Evolutionary conservation across 805 yeast species (phyloP), one percentile per base, ranked within the genome.

Genomic region (Nakazawaea wyomingensis): DNA sequence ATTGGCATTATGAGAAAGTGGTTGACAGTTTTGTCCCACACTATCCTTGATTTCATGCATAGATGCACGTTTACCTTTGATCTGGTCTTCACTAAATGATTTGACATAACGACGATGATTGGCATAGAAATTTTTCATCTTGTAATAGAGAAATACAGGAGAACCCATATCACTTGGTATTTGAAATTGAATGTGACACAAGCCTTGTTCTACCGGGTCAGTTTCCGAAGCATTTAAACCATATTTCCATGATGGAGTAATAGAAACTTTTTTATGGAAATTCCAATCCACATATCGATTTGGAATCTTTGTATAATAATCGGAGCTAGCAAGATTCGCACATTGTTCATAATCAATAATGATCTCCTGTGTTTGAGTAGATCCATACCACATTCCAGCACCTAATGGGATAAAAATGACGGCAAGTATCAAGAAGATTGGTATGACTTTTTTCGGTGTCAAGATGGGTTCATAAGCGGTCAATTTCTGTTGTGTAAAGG

Each of bases 91-190:
- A 59, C 89, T 90, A 60, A 74, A 85, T 8, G 95, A 84, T 52
- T 78, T 80, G n/a, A 89, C 97, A 58, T 85, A 93, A 52, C 95
- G 84, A 49, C 99, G 79, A 66, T 91, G 99, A 64, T 93, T 91
- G 57, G 95, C 96, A 62, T 72, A 87, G 61, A 91, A 93, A 60
- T 85, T 84, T 37, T 95, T 86, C 52, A 91, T 66, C 52, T 80
- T 79, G 66, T 91, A 91, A 64, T 84, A 93, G 48, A 88, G 57
- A 58, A 72, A 89, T 13, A 90, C 68, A 5, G 95, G 88, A 2
- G 83, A 77, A 24, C 81, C 76, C 59, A 91, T 68, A 40, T 80
- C 80, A 45, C 73, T 69, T 16, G 96, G 95, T 28, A 89, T 65
- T 47, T 77, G 74, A 63, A 91, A 93, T 56, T 81, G 82, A 37